These are phyloP conservation scores for Yarrowia divulgata DNA, from an alignment of 805 yeast genomes.

Conservation along the genomic window DNA sequence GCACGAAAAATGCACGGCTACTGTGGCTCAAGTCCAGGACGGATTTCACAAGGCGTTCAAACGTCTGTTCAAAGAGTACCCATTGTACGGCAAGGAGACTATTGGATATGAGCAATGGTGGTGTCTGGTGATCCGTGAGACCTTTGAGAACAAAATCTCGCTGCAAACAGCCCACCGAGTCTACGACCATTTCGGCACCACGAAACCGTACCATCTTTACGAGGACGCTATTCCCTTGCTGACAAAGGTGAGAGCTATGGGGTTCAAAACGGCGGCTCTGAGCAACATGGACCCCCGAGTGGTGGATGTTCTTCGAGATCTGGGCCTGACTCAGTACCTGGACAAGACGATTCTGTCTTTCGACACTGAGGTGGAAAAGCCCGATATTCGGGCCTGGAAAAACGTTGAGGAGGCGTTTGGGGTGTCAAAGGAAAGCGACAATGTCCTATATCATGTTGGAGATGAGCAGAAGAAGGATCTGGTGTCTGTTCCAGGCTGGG, in stretches of 20 bases:
- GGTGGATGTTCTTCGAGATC: not conserved
- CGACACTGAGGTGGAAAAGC: constrained; percentile 20
- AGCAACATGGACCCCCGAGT: constrained; percentile 20
- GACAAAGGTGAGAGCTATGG: not conserved
- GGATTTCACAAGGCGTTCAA: constrained; percentile 17
- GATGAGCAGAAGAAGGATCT: constrained; percentile 21
- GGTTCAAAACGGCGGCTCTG: constrained; percentile 6
- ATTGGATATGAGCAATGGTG: constrained; percentile 21
- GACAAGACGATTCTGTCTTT: constrained; percentile 1
- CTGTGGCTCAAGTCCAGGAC: not conserved
- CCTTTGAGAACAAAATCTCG: constrained; percentile 12
- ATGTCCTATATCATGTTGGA: constrained; percentile 11
- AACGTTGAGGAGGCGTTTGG: constrained; percentile 10
- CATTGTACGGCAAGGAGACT: not conserved
- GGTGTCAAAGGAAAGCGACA: not conserved
- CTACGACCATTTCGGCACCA: constrained; percentile 6
- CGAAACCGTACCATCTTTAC: constrained; percentile 6
- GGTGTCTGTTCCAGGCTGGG: constrained; percentile 12
- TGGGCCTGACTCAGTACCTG: constrained; percentile 1
- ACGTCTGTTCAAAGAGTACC: constrained; percentile 1
- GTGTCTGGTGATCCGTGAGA: constrained; percentile 7
- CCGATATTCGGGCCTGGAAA: constrained; percentile 13
- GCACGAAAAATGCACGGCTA: not conserved
- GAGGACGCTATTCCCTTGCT: constrained; percentile 16
- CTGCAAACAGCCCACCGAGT: not conserved